Percentiles rank a stretch among this genome's conserved stretches.
Evolutionary conservation across 306 rosid genomes (phyloP).

Genomic region (Prunus dulcis): DNA sequence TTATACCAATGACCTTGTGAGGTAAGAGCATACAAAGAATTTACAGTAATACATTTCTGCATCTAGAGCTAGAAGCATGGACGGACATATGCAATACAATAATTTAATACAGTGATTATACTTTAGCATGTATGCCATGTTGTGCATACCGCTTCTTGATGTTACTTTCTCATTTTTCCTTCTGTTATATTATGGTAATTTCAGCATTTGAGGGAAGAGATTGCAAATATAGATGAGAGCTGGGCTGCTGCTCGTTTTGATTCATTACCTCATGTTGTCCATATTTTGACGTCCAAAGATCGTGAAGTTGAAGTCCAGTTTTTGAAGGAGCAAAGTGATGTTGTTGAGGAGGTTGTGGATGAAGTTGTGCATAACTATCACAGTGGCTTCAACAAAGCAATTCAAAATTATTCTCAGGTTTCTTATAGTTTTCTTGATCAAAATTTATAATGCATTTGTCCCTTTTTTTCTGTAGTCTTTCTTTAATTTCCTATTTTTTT

Average conservation of each 20-base stretch:
- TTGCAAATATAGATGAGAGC: constrained; percentile 71
- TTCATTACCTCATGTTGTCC: constrained; percentile 99
- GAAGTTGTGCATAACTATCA: constrained; percentile 98
- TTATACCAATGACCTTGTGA: neutral
- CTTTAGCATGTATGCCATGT: neutral
- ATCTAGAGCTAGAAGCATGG: neutral
- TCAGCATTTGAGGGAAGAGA: constrained; percentile 87
- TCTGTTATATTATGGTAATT: constrained; percentile 30
- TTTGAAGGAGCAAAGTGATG: constrained; percentile 97
- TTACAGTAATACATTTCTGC: neutral
- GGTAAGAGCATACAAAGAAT: neutral
- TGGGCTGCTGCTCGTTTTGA: constrained; percentile 98
- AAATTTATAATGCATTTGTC: neutral
- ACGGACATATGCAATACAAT: neutral
- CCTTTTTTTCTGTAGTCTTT: neutral
- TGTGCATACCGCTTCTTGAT: neutral
- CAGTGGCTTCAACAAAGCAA: constrained; percentile 95
- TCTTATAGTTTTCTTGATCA: constrained; percentile 12
- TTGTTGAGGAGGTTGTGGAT: constrained; percentile 96
- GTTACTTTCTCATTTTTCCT: constrained; percentile 14
- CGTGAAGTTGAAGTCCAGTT: constrained; percentile 73
- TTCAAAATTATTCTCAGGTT: constrained; percentile 99
- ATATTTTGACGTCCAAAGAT: constrained; percentile 93
- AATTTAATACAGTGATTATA: neutral
- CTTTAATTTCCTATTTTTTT: neutral